Conservation (phyloP, 768 basidiomycete genomes). For the Psilocybe cyanescens region DNA sequence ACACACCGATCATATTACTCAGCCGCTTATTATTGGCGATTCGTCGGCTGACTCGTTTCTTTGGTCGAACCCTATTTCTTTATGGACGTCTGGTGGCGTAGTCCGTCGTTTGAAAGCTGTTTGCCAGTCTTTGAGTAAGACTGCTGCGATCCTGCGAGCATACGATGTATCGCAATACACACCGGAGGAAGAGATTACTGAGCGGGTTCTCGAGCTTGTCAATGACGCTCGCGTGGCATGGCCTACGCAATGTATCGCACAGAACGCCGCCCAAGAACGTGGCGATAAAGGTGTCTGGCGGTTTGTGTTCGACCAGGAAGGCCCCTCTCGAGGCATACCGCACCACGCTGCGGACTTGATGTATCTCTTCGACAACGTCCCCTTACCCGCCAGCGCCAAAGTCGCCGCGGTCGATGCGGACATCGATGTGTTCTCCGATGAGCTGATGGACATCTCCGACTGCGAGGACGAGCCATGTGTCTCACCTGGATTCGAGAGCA, state of each 20-base stretch:
- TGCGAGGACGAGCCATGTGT: conserved; percentile 33
- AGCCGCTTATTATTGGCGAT: conserved; percentile 81
- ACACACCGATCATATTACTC: conserved; percentile 31
- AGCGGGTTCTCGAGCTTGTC: conserved; percentile 72
- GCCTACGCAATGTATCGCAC: conserved; percentile 70
- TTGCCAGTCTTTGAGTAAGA: conserved; percentile 68
- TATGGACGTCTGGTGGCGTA: conserved; percentile 65
- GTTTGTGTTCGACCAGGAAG: conserved; percentile 84
- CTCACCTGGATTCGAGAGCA: conserved; percentile 5
- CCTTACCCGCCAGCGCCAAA: conserved; percentile 42
- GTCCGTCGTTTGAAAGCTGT: conserved; percentile 74
- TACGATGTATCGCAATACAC: conserved; percentile 73
- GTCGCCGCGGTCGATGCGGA: conserved; percentile 5
- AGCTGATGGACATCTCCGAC: conserved; percentile 22
- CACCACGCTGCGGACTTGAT: conserved; percentile 76
- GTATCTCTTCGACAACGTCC: conserved; percentile 80
- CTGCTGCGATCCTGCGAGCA: conserved; percentile 62
- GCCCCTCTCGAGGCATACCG: conserved; percentile 62
- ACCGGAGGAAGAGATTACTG: conserved; percentile 66
- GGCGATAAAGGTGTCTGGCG: conserved; percentile 72
- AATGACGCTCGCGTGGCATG: conserved; percentile 77
- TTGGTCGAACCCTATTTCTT: conserved; percentile 61
- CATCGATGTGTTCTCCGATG: conserved; percentile 14
- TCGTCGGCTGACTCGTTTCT: conserved; percentile 64
- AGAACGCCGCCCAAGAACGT: conserved; percentile 50